Evolutionary conservation across 2,329 filamentous ascomycete species (phyloP).

Genomic region (Fusarium keratoplasticum): DNA sequence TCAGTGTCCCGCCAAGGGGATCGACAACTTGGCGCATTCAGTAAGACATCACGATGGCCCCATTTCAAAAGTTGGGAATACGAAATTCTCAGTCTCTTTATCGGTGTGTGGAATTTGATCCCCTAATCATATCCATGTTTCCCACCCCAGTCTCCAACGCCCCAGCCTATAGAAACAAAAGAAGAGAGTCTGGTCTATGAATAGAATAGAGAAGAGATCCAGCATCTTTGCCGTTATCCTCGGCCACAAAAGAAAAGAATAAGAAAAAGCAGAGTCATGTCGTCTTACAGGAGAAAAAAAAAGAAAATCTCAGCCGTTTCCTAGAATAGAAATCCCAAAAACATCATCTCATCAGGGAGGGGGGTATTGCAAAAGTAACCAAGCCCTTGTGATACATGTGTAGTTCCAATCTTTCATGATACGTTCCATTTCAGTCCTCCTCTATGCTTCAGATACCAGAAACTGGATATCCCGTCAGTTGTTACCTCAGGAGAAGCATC

Average conservation of each 20-base stretch:
- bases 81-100: constrained; percentile 9
- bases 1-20: constrained; percentile 4
- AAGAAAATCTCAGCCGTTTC: constrained; percentile 21
- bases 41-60: constrained; percentile 2
- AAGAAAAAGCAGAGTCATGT: constrained; percentile 8
- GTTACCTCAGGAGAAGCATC: neutral
- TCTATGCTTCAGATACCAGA: constrained; percentile 12
- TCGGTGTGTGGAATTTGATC: constrained; percentile 25
- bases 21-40: constrained; percentile 19
- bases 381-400: constrained; percentile 20
- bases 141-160: constrained; percentile 20
- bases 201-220: constrained; percentile 21
- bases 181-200: constrained; percentile 30
- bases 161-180: constrained; percentile 21
- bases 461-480: constrained; percentile 10
- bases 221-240: neutral
- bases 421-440: constrained; percentile 4
- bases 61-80: neutral
- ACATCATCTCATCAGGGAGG: constrained; percentile 34
- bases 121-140: neutral
- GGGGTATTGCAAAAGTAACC: constrained; percentile 34
- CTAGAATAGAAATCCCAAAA: constrained; percentile 24
- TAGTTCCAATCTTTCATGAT: constrained; percentile 35
- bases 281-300: constrained; percentile 2
- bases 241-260: neutral